Evolutionary conservation across 1,139 yeast genomes (phyloP).

Genomic region (Pichia sp.): DNA sequence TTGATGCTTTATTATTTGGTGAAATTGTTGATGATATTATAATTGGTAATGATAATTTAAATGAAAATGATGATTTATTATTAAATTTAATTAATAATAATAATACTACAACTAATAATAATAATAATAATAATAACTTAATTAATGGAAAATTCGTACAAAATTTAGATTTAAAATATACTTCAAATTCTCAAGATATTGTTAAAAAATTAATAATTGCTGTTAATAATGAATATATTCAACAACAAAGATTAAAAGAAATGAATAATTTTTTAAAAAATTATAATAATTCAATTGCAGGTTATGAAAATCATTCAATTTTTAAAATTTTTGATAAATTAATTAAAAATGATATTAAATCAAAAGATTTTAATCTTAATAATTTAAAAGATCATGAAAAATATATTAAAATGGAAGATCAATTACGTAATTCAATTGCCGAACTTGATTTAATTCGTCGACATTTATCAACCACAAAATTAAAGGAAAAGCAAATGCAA

Average conservation of each 20-base stretch:
- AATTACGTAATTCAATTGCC: slow-evolving; percentile 18
- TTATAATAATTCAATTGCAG: slow-evolving; percentile 26
- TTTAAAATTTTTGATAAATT: slow-evolving; percentile 11
- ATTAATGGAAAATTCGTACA: slow-evolving; percentile 12
- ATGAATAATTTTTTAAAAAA: slow-evolving; percentile 26
- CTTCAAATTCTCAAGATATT: slow-evolving; percentile 27
- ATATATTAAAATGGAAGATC: slow-evolving; percentile 24
- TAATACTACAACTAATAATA: slow-evolving; percentile 7
- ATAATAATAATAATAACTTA: background rate
- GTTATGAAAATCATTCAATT: slow-evolving; percentile 5
- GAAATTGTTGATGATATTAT: slow-evolving; percentile 41
- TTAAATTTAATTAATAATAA: slow-evolving; percentile 21
- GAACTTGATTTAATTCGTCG: slow-evolving; percentile 19
- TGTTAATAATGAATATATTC: slow-evolving; percentile 30
- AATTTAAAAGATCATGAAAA: background rate
- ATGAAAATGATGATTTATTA: slow-evolving; percentile 17
- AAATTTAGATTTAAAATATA: slow-evolving; percentile 23
- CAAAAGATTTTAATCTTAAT: background rate
- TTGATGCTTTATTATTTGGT: slow-evolving; percentile 76
- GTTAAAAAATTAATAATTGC: slow-evolving; percentile 27
- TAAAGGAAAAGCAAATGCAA: slow-evolving; percentile 14
- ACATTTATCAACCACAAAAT: slow-evolving; percentile 18
- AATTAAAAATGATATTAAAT: slow-evolving; percentile 1
- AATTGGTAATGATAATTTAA: background rate
- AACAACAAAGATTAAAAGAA: slow-evolving; percentile 29